These are phyloP conservation scores for Alternaria solani DNA, from an alignment of 2,329 filamentous ascomycete species.

Conservation along the genomic window DNA sequence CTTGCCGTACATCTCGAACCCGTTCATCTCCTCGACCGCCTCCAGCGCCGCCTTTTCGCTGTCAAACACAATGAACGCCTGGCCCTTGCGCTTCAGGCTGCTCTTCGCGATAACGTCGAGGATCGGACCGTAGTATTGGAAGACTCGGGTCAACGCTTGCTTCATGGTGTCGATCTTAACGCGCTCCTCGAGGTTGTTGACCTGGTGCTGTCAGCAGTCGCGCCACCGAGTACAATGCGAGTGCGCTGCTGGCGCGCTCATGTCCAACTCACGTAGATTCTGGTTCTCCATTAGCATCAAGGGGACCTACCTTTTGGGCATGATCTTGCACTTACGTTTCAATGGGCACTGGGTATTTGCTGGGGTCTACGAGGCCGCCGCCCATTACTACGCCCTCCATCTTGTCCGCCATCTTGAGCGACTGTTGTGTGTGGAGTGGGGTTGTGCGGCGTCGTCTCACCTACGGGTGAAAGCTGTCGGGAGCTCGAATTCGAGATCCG, in stretches of 20 bases:
- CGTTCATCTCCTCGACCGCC: conserved; percentile 88
- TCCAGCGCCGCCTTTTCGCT: conserved; percentile 76
- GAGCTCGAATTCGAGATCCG: conserved; percentile 22
- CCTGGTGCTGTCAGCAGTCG: conserved; percentile 49
- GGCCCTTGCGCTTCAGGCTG: conserved; percentile 90
- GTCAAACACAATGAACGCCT: conserved; percentile 94
- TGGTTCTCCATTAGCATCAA: conserved; percentile 38
- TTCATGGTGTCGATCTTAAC: conserved; percentile 82
- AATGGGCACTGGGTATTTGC: conserved; percentile 47
- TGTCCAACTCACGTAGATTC: conserved; percentile 46
- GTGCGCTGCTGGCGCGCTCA: conserved; percentile 20
- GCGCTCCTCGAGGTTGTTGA: conserved; percentile 89
- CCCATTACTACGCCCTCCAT: conserved; percentile 46
- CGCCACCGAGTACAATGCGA: conserved; percentile 35
- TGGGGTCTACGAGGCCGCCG: conserved; percentile 33
- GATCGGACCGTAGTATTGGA: conserved; percentile 86
- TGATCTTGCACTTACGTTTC: conserved; percentile 43
- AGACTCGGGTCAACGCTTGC: conserved; percentile 76
- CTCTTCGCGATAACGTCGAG: conserved; percentile 87
- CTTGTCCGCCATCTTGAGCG: conserved; percentile 44
- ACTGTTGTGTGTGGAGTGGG: conserved; percentile 15
- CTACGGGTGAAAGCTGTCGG: conserved; percentile 21
- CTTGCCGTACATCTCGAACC: conserved; percentile 92
- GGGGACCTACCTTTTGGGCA: conserved; percentile 24
- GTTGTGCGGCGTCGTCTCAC: conserved; percentile 9